These are phyloP conservation scores for Onygenales sp. DNA, from an alignment of 2,329 filamentous ascomycete genomes.

Conservation along the genomic window DNA sequence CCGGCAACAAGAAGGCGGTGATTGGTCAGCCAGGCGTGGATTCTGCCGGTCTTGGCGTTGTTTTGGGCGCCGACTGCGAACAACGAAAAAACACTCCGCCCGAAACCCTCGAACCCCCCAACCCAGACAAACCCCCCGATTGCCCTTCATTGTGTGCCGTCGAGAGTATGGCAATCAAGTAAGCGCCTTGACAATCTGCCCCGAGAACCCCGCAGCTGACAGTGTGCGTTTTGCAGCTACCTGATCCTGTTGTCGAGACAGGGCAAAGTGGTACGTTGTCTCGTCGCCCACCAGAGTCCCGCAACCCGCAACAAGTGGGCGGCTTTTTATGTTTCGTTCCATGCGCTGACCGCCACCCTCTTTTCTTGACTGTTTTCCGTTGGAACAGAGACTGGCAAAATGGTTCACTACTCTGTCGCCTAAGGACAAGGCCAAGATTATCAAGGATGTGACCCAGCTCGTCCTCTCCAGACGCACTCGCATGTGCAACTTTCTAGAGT, in stretches of 20 bases:
- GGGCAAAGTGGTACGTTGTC: slow-evolving; percentile 85
- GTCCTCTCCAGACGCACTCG: slow-evolving; percentile 90
- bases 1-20: no score
- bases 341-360: slow-evolving; percentile 4
- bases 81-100: neutral
- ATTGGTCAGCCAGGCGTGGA: no score
- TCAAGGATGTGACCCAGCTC: slow-evolving; percentile 98
- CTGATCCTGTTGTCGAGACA: slow-evolving; percentile 94
- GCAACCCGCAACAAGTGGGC: slow-evolving; percentile 19
- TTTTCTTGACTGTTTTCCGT: slow-evolving; percentile 6
- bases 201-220: neutral
- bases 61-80: no score
- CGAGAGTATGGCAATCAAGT: slow-evolving; percentile 47
- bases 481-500: slow-evolving; percentile 99
- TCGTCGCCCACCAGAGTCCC: slow-evolving; percentile 31
- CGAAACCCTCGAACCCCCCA: neutral
- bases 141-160: slow-evolving; percentile 4
- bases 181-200: slow-evolving; percentile 15
- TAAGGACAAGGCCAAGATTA: slow-evolving; percentile 98
- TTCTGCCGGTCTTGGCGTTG: no score
- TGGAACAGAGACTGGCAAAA: slow-evolving; percentile 79
- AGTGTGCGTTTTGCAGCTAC: slow-evolving; percentile 52
- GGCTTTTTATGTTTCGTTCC: neutral
- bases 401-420: slow-evolving; percentile 98
- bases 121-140: neutral